Conservation (phyloP, 495 filamentous ascomycete species). For the Lasiosphaeris hirsuta region DNA sequence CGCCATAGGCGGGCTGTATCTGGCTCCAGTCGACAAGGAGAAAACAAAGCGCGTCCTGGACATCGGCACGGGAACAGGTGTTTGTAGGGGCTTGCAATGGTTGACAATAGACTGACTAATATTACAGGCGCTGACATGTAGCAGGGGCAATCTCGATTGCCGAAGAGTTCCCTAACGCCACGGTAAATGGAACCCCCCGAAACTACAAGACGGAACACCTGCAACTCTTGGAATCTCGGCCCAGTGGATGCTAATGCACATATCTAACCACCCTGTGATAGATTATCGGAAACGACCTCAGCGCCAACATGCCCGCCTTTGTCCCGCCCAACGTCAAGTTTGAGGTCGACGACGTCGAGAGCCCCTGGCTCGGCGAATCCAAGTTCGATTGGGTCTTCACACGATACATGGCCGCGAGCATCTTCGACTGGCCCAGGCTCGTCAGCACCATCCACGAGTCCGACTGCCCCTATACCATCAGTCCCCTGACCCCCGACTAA, state of each 20-base stretch:
- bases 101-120: neutral
- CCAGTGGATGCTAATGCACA: neutral
- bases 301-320: slow-evolving; percentile 50
- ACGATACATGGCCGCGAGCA: slow-evolving; percentile 54
- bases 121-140: slow-evolving; percentile 1
- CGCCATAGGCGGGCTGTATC: slow-evolving; percentile 9
- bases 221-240: too few relatives aligned
- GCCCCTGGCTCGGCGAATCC: slow-evolving; percentile 48
- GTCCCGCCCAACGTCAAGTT: slow-evolving; percentile 64
- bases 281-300: slow-evolving; percentile 47
- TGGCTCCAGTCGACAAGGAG: slow-evolving; percentile 14
- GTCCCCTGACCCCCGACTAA: neutral
- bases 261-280: slow-evolving; percentile 5
- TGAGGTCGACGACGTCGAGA: slow-evolving; percentile 59
- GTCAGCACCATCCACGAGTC: slow-evolving; percentile 44
- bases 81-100: neutral
- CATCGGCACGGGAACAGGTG: slow-evolving; percentile 47
- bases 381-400: slow-evolving; percentile 61
- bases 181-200: neutral
- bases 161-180: slow-evolving; percentile 3
- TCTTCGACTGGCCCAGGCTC: slow-evolving; percentile 57
- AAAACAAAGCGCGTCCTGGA: slow-evolving; percentile 44
- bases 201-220: too few relatives aligned
- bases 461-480: neutral
- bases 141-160: slow-evolving; percentile 20